Conservation (phyloP, 78 protist species). For the Tieghemostelium lacteum region DNA sequence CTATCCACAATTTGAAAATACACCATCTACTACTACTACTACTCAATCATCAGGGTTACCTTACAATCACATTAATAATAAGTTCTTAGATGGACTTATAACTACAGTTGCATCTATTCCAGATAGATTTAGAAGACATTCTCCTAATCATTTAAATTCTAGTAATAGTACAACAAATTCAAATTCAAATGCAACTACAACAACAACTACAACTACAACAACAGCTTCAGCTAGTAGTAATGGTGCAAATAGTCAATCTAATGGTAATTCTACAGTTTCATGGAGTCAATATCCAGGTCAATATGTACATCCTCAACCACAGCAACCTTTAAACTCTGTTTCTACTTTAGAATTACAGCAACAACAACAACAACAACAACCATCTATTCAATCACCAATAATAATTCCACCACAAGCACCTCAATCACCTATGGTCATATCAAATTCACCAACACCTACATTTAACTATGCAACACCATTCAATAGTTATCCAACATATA, state of each 20-base stretch:
- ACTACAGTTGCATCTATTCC: background rate
- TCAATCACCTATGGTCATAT: background rate
- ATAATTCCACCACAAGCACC: background rate
- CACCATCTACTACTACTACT: too few relatives aligned
- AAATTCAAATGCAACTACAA: background rate
- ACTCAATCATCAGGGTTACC: background rate
- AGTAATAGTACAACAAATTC: background rate
- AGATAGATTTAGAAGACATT: background rate
- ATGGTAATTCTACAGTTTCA: background rate
- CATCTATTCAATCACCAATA: background rate
- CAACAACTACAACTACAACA: constrained; percentile 1
- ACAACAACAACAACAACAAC: constrained; percentile 12
- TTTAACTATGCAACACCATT: background rate
- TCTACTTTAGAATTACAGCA: background rate
- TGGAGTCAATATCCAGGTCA: background rate
- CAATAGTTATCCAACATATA: background rate
- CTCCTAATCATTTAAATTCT: too few relatives aligned
- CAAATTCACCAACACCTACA: background rate
- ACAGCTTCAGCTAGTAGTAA: background rate
- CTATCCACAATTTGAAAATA: too few relatives aligned
- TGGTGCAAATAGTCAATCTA: background rate
- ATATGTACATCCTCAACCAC: background rate
- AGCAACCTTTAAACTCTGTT: background rate
- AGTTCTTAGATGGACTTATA: background rate
- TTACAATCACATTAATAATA: too few relatives aligned